Evolutionary conservation across 108 stramenopile genomes (phyloP).

Genomic region (Skeletonema potamos): DNA sequence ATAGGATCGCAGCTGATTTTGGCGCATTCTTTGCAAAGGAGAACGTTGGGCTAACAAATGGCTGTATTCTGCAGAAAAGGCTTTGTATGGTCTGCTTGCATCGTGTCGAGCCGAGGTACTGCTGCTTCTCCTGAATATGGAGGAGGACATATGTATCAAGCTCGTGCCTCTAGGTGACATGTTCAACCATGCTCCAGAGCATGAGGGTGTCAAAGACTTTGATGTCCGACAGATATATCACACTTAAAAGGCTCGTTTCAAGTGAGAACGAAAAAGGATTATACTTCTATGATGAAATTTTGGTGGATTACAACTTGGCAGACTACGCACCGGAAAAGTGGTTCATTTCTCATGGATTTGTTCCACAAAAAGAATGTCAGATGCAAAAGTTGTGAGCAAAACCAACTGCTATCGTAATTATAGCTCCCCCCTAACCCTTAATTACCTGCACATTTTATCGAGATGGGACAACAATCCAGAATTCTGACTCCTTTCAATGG

Average conservation of each 20-base stretch:
- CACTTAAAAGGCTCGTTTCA: neutral
- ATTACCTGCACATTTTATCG: neutral
- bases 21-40: neutral
- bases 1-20: neutral
- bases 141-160: neutral
- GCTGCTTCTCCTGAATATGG: neutral
- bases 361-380: neutral
- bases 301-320: constrained; percentile 2
- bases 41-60: neutral
- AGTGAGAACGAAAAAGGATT: neutral
- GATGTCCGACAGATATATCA: neutral
- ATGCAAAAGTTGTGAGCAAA: neutral
- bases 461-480: neutral
- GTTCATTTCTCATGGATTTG: constrained; percentile 2
- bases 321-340: neutral
- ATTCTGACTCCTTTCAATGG: constrained; percentile 12
- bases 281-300: neutral
- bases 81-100: constrained; percentile 1
- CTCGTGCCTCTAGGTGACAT: constrained; percentile 1
- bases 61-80: neutral
- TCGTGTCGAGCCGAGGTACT: constrained; percentile 7
- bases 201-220: neutral
- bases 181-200: neutral
- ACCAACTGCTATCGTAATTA: neutral
- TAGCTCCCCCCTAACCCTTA: neutral